Evolutionary conservation across 2,329 filamentous ascomycete genomes (phyloP).

Genomic region (Cryphonectria nitschkei): DNA sequence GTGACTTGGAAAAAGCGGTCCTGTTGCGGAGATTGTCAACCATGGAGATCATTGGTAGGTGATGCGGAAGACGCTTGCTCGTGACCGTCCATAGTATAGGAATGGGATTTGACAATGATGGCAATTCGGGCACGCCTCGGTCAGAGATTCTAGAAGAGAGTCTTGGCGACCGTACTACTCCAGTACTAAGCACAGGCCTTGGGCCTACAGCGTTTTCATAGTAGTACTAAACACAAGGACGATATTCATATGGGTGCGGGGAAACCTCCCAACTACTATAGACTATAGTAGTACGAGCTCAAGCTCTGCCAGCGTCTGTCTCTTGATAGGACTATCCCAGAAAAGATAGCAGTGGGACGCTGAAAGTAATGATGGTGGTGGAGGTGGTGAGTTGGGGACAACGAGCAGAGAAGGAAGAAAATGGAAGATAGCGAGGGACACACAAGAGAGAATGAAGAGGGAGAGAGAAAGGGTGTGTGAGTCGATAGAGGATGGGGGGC

Average conservation of each 20-base stretch:
- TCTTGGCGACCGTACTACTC: neutral
- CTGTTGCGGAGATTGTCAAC: conserved; percentile 14
- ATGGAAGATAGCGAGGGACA: no score
- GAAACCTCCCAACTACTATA: neutral
- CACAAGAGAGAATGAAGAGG: neutral
- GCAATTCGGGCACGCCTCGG: neutral
- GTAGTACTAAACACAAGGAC: no score
- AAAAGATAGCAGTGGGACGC: neutral
- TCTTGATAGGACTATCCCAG: neutral
- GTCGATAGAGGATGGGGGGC: neutral
- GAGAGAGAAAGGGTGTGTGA: neutral
- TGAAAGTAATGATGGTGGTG: neutral
- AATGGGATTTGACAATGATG: neutral
- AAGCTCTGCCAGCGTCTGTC: neutral
- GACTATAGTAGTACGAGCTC: neutral
- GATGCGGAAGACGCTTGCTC: neutral
- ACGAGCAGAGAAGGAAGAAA: neutral
- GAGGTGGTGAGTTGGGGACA: neutral
- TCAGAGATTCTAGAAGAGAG: neutral
- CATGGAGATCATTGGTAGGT: conserved; percentile 4
- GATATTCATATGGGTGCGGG: no score
- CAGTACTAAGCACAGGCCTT: neutral
- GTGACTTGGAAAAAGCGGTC: neutral
- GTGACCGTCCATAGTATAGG: neutral
- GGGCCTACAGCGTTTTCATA: neutral